phyloP scores from a whole-genome alignment of 225 moss, liverwort and hornwort species.

The Sphagnum contortum region DNA sequence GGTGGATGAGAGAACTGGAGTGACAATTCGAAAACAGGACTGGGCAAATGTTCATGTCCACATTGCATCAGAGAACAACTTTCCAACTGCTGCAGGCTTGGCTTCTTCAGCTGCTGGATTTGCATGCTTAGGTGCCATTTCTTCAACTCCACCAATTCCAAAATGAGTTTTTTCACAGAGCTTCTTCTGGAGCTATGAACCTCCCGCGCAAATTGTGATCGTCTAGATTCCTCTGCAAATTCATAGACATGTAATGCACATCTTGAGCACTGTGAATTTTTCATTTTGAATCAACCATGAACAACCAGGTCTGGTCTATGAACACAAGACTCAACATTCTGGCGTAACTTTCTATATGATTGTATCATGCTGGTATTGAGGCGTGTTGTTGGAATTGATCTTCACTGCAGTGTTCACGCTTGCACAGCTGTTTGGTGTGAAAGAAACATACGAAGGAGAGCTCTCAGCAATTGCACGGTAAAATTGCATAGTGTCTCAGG shows the following conservation, averaged over 20 bases:
- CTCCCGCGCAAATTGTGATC: no score
- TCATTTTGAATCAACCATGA: no score
- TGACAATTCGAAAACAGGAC: conserved; percentile 54
- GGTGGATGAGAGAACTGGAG: conserved; percentile 54
- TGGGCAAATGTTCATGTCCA: conserved; percentile 69
- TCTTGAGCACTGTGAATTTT: no score
- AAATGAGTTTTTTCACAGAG: no score
- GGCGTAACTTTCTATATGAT: no score
- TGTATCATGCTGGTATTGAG: no score
- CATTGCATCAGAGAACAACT: conserved; percentile 94
- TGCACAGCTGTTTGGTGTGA: conserved; percentile 88
- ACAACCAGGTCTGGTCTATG: no score
- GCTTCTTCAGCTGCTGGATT: conserved; percentile 99
- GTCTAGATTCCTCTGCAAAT: no score
- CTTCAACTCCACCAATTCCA: neutral
- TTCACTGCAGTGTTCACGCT: conserved; percentile 62
- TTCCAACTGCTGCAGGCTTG: conserved; percentile 92
- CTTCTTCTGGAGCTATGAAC: no score
- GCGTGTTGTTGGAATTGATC: no score
- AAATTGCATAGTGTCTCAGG: neutral
- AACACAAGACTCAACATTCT: no score
- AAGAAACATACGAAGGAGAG: conserved; percentile 86
- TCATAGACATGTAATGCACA: no score
- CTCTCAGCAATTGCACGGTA: conserved; percentile 90
- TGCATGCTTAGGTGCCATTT: conserved; percentile 72